Evolutionary conservation across 83 land plant genomes (phyloP).

Genomic region (Picea mariana): DNA sequence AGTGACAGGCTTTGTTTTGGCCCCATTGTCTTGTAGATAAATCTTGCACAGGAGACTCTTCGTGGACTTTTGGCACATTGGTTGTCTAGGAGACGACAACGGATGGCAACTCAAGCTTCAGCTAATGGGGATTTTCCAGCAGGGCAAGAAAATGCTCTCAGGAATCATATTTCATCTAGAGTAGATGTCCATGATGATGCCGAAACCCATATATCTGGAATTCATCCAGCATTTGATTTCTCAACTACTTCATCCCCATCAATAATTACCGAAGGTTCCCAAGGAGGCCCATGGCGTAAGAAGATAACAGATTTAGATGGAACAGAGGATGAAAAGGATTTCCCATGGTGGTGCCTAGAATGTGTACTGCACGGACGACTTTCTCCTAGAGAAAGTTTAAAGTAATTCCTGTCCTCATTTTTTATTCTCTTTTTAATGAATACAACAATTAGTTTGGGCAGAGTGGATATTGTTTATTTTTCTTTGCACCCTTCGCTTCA

Average conservation of each 20-base stretch:
- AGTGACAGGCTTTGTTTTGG: constrained; percentile 5
- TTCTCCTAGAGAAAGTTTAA: constrained; percentile 87
- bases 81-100: constrained; percentile 65
- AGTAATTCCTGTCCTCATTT: constrained; percentile 44
- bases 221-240: constrained; percentile 83
- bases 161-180: constrained; percentile 55
- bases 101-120: constrained; percentile 41
- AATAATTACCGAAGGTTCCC: constrained; percentile 89
- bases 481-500: neutral
- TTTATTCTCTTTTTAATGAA: neutral
- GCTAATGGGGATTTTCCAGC: constrained; percentile 68
- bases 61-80: constrained; percentile 87
- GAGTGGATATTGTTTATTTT: neutral
- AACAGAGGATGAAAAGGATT: constrained; percentile 87
- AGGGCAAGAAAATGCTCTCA: constrained; percentile 39
- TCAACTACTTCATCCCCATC: constrained; percentile 83
- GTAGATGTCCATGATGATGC: constrained; percentile 54
- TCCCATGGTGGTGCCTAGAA: constrained; percentile 94
- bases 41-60: constrained; percentile 95
- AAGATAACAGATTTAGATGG: constrained; percentile 89
- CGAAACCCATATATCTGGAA: constrained; percentile 47
- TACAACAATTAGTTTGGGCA: neutral
- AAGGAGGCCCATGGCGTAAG: constrained; percentile 98
- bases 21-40: constrained; percentile 60
- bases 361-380: constrained; percentile 79